Percentiles rank a stretch among this genome's conserved stretches.
Evolutionary conservation across 768 basidiomycete genomes (phyloP).

Genomic region (Multifurca ochricompacta): DNA sequence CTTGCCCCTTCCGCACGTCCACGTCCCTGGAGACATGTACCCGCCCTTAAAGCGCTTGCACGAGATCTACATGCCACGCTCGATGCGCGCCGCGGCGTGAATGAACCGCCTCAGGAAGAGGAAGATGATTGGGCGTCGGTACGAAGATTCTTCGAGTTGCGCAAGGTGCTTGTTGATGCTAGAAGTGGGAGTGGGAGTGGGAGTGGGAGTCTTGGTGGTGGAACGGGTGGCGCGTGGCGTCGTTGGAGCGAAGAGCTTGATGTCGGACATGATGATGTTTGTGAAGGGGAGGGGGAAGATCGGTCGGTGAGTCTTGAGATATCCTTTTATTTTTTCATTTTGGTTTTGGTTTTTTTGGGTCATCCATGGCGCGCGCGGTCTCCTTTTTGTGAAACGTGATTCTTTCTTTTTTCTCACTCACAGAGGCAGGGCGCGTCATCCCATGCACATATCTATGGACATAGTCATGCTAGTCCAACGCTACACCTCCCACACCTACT

Average conservation of each 20-base stretch:
- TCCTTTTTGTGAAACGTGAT: too few species aligned
- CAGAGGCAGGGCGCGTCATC: too few species aligned
- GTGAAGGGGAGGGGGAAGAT: too few species aligned
- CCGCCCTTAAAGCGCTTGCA: constrained; percentile 53
- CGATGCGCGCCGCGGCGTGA: background rate
- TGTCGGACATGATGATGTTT: constrained; percentile 13
- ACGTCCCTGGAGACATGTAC: constrained; percentile 69
- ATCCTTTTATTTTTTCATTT: background rate
- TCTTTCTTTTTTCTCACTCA: too few species aligned
- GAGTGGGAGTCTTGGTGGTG: too few species aligned
- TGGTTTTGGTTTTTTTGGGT: too few species aligned
- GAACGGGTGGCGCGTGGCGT: constrained; percentile 57
- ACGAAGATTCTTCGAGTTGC: constrained; percentile 55
- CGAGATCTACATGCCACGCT: constrained; percentile 44
- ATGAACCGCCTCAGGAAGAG: constrained; percentile 44
- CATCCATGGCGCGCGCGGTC: too few species aligned
- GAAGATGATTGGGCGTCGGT: constrained; percentile 57
- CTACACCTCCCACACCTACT: constrained; percentile 69
- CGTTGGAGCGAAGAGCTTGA: constrained; percentile 66
- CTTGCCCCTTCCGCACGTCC: constrained; percentile 57
- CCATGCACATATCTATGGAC: constrained; percentile 11
- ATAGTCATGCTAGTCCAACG: constrained; percentile 42
- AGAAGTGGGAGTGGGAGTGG: too few species aligned
- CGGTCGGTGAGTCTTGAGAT: too few species aligned
- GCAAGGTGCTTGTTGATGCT: too few species aligned